These are phyloP conservation scores for Paramecium primaurelia DNA, from an alignment of 73 alveolate genomes.

Conservation along the genomic window DNA sequence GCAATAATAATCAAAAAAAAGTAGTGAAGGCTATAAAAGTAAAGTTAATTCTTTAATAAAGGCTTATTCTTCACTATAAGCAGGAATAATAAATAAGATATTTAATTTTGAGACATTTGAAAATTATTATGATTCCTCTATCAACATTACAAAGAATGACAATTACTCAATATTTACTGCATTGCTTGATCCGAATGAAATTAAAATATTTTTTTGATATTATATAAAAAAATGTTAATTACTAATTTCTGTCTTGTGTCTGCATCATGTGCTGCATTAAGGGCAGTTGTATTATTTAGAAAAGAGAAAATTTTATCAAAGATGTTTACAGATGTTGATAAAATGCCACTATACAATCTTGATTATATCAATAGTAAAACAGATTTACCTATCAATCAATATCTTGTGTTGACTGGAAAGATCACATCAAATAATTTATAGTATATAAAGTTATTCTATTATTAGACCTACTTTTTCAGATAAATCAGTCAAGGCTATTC, in stretches of 20 bases:
- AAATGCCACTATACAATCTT: conserved; percentile 15
- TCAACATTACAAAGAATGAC: not conserved
- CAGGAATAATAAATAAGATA: not conserved
- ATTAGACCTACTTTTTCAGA: not conserved
- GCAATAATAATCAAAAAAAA: not conserved
- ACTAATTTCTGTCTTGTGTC: not conserved
- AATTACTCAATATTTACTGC: not conserved
- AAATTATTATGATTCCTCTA: not conserved
- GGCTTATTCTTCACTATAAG: not conserved
- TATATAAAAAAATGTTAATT: not conserved
- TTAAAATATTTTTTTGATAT: not conserved
- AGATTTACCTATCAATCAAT: conserved; percentile 25
- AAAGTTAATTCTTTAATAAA: not conserved
- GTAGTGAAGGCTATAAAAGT: not conserved
- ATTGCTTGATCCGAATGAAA: not conserved
- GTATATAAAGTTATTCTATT: not conserved
- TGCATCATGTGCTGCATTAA: conserved; percentile 18
- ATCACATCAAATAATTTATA: not conserved
- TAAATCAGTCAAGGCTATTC: not conserved
- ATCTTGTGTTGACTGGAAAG: conserved; percentile 18
- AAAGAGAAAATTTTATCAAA: not conserved
- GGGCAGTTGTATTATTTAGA: not conserved
- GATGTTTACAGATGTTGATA: conserved; percentile 27
- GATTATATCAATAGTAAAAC: not conserved
- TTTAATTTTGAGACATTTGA: not conserved